These are phyloP conservation scores for Myriosclerotinia duriaeana DNA, from an alignment of 2,329 filamentous ascomycete species.

Conservation along the genomic window DNA sequence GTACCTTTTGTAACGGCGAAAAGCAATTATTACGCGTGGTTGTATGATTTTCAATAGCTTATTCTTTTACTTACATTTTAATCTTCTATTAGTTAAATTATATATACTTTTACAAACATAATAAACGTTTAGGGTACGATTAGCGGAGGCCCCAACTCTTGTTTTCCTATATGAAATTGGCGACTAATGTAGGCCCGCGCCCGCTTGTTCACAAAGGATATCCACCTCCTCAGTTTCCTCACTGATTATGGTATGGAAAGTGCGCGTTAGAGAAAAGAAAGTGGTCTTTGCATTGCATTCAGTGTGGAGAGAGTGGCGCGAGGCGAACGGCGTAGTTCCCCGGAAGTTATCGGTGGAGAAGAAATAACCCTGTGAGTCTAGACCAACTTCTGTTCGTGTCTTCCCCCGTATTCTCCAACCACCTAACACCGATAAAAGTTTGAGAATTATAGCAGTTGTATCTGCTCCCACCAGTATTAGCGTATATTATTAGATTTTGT, in stretches of 20 bases:
- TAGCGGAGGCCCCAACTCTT: too few species aligned
- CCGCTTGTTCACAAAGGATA: too few species aligned
- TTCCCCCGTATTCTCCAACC: neutral
- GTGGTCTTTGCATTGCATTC: constrained; percentile 1
- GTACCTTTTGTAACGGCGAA: neutral
- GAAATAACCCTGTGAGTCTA: constrained; percentile 6
- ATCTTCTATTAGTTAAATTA: neutral
- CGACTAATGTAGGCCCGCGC: neutral
- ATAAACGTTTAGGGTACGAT: too few species aligned
- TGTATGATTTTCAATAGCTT: neutral
- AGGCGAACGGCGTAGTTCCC: constrained; percentile 17
- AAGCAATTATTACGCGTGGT: neutral
- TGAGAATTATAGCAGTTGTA: neutral
- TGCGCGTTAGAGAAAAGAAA: neutral
- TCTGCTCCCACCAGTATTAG: neutral
- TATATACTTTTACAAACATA: neutral
- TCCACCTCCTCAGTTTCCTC: neutral
- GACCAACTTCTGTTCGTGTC: constrained; percentile 3
- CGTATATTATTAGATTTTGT: neutral
- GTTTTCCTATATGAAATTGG: neutral
- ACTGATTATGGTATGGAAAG: neutral
- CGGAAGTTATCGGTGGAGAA: neutral
- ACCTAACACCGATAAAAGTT: too few species aligned
- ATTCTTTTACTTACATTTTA: neutral
- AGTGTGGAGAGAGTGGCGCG: neutral